Conservation (phyloP, 495 filamentous ascomycete species). For the Xylaria acuta region DNA sequence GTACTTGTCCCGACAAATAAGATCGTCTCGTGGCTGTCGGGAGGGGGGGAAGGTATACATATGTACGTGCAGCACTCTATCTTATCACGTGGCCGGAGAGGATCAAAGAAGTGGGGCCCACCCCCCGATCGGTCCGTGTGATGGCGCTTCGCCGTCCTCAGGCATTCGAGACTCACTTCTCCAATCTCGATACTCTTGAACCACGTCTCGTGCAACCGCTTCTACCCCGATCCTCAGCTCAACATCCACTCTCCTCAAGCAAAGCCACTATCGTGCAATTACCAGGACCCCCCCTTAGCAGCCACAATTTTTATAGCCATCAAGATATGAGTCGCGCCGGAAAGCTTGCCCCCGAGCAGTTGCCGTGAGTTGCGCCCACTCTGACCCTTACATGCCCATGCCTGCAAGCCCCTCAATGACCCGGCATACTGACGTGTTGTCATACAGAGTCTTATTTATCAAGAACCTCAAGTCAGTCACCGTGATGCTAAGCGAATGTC, state of each 20-base stretch:
- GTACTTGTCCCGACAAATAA: neutral
- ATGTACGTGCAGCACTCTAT: neutral
- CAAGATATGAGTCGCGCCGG: conserved; percentile 73
- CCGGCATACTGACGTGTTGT: conserved; percentile 30
- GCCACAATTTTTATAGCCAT: conserved; percentile 22
- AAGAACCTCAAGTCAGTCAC: conserved; percentile 44
- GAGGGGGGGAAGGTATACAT: neutral
- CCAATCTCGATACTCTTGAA: conserved; percentile 21
- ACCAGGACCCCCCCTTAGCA: conserved; percentile 15
- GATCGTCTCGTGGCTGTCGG: neutral
- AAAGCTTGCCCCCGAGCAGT: conserved; percentile 92
- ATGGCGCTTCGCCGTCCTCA: conserved; percentile 3
- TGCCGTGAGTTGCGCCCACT: conserved; percentile 64
- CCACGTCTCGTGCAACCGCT: conserved; percentile 30
- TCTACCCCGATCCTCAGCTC: conserved; percentile 28
- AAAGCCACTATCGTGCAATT: conserved; percentile 21
- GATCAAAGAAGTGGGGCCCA: conserved; percentile 18
- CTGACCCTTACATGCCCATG: neutral
- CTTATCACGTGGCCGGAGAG: conserved; percentile 24
- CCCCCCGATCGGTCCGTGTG: conserved; percentile 21
- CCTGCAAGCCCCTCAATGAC: neutral
- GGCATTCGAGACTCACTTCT: conserved; percentile 28
- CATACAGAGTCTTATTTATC: conserved; percentile 42
- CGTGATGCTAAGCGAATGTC: neutral
- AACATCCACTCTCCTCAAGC: conserved; percentile 12